Conservation (phyloP, 192 early-diverging fungal genomes). For the Paraglomus occultum region DNA sequence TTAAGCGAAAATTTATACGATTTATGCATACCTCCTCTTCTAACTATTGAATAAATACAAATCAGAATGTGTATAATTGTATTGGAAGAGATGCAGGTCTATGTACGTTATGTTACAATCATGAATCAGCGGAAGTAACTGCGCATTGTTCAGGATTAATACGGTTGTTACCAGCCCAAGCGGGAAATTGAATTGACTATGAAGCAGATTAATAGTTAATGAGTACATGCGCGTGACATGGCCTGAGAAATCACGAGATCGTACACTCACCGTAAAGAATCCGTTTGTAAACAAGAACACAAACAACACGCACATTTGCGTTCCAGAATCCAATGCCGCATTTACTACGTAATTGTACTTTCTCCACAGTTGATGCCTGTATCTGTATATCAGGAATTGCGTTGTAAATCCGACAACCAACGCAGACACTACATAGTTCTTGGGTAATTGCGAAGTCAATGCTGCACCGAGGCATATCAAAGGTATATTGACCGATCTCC, state of each 20-base stretch:
- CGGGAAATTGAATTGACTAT: slow-evolving; percentile 40
- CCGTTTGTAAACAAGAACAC: slow-evolving; percentile 54
- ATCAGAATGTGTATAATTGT: too few species aligned
- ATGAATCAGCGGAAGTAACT: too few species aligned
- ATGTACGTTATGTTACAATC: too few species aligned
- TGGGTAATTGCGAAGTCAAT: neutral
- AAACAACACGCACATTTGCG: slow-evolving; percentile 44
- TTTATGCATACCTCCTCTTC: too few species aligned
- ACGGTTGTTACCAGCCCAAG: slow-evolving; percentile 54
- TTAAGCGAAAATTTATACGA: too few species aligned
- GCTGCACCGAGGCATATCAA: slow-evolving; percentile 24
- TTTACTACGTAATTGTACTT: slow-evolving; percentile 69
- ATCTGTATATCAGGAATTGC: slow-evolving; percentile 9
- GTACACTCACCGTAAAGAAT: slow-evolving; percentile 30
- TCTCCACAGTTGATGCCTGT: slow-evolving; percentile 13
- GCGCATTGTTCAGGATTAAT: slow-evolving; percentile 48
- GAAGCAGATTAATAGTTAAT: neutral
- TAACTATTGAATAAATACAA: too few species aligned
- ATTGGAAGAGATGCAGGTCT: too few species aligned
- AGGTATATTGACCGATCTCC: slow-evolving; percentile 15
- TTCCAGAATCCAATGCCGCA: slow-evolving; percentile 63
- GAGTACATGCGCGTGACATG: neutral
- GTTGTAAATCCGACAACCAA: slow-evolving; percentile 18
- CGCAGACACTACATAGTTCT: slow-evolving; percentile 24
- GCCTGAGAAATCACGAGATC: neutral